A percentile compares a stretch with the other conserved stretches of the same genome.
Conservation (phyloP, 2,329 filamentous ascomycete species). For the Penicillium sp. region DNA sequence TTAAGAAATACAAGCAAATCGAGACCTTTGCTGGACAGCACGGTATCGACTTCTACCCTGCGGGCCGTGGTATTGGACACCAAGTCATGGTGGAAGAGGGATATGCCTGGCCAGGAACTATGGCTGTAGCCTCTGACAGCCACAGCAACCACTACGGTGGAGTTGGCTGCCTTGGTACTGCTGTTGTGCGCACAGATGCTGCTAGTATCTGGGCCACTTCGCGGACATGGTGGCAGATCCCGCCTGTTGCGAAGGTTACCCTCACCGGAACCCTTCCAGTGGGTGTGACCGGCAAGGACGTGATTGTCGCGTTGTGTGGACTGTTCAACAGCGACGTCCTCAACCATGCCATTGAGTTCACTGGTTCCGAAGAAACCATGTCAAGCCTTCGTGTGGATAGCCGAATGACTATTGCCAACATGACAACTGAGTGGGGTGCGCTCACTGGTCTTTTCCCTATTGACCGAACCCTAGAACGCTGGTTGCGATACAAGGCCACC, state of each 20-base stretch:
- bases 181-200: slow-evolving; percentile 84
- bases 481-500: slow-evolving; percentile 77
- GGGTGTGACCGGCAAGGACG: slow-evolving; percentile 89
- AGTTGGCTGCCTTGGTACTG: slow-evolving; percentile 72
- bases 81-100: slow-evolving; percentile 76
- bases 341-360: slow-evolving; percentile 89
- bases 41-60: slow-evolving; percentile 74
- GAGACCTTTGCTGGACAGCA: slow-evolving; percentile 79
- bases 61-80: slow-evolving; percentile 81
- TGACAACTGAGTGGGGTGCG: slow-evolving; percentile 81
- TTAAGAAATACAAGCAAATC: slow-evolving; percentile 81
- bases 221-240: slow-evolving; percentile 85
- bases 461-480: slow-evolving; percentile 68
- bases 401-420: slow-evolving; percentile 69
- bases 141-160: slow-evolving; percentile 86
- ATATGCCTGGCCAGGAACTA: slow-evolving; percentile 80
- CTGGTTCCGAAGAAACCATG: slow-evolving; percentile 76
- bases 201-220: slow-evolving; percentile 83
- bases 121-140: slow-evolving; percentile 70
- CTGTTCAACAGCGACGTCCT: slow-evolving; percentile 86
- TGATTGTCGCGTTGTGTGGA: slow-evolving; percentile 85
- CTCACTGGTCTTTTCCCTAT: slow-evolving; percentile 78
- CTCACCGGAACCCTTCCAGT: slow-evolving; percentile 72
- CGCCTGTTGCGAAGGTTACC: slow-evolving; percentile 77
- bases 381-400: slow-evolving; percentile 70